A percentile compares a stretch with the other conserved stretches of the same genome.
Evolutionary conservation across 2,329 filamentous ascomycete species (phyloP).

Genomic region (Pseudopithomyces maydicus): DNA sequence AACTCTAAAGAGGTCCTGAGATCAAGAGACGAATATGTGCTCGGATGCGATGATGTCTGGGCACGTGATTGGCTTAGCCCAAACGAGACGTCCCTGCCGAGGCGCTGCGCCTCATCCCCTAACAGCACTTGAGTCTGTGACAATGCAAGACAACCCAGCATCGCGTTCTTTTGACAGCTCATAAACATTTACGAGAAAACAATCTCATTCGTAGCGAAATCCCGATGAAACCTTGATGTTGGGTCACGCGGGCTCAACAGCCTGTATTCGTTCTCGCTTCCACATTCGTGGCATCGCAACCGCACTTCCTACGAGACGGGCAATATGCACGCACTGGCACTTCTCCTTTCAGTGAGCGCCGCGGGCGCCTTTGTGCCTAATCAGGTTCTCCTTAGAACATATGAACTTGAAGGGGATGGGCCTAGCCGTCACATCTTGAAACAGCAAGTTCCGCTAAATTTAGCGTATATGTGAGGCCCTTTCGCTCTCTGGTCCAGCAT

Average conservation of each 20-base stretch:
- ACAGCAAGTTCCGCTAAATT: conserved; percentile 19
- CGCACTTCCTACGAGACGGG: background rate
- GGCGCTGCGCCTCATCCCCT: conserved; percentile 3
- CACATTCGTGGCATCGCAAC: background rate
- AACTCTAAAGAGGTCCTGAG: too few species aligned
- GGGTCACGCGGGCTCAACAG: background rate
- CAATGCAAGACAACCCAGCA: background rate
- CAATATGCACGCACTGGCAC: conserved; percentile 5
- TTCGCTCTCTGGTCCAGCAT: conserved; percentile 11
- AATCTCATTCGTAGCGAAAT: background rate
- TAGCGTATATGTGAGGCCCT: conserved; percentile 23
- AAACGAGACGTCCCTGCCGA: background rate
- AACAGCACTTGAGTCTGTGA: background rate
- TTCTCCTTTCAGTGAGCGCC: background rate
- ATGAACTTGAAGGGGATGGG: conserved; percentile 3
- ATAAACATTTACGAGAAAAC: background rate
- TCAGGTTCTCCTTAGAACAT: conserved; percentile 1
- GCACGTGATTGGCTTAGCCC: background rate
- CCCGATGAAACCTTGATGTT: background rate
- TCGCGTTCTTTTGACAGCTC: background rate
- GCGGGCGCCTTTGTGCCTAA: background rate
- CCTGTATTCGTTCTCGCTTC: background rate
- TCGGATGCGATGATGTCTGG: background rate
- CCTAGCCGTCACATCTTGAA: conserved; percentile 6
- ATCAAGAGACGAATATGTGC: too few species aligned